Evolutionary conservation across 495 filamentous ascomycete species (phyloP), one percentile per base, ranked within the genome.

Genomic region (Bryoglossum gracile): DNA sequence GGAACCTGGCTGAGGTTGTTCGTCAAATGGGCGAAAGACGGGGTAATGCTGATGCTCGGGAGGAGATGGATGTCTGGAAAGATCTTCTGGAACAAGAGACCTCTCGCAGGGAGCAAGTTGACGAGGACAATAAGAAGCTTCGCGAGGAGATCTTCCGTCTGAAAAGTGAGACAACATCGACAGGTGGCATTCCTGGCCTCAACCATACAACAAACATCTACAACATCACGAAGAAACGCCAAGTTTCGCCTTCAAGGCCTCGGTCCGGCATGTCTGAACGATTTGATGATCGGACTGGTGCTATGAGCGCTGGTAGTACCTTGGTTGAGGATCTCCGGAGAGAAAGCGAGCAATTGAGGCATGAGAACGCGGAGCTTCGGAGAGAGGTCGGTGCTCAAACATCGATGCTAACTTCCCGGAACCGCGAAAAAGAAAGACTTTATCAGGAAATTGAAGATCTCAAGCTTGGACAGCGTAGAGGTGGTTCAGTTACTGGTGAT

Each of bases 371-470:
- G 10, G 90, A 95, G 59, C 69, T 98, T 13, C 78, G 87, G 26
- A 83, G 90, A 38, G 90, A 97, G 62, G 84, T 97, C 22, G 87
- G 89, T 48, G 92, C 94, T 9, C 92, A 98, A 64, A 94, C 89
- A 0, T 95, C 89, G 0, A 98, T 97, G 91, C 79, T 98, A 6
- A 96, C 94, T 3, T 95, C 92, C 25, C 77, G 92, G 5, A 95
- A 97, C 57, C 80, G 88, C 25, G 92, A 98, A 62, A 91, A 92
- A 60, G 90, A 96, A 56, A 83, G 89, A 3, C 73, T 98, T 13
- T 94, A 96, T 60, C 87, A 94, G 51, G 92, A 98, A 60, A 98
- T 96, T 36, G 92, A 98, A 67, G 89, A 95, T 45, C 75, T 97
- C 40, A 98, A 97, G 61, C 77, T 97, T 50, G 79, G 81, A 3